Conservation (phyloP, 2,329 filamentous ascomycete species). For the Ceratocystis variospora region DNA sequence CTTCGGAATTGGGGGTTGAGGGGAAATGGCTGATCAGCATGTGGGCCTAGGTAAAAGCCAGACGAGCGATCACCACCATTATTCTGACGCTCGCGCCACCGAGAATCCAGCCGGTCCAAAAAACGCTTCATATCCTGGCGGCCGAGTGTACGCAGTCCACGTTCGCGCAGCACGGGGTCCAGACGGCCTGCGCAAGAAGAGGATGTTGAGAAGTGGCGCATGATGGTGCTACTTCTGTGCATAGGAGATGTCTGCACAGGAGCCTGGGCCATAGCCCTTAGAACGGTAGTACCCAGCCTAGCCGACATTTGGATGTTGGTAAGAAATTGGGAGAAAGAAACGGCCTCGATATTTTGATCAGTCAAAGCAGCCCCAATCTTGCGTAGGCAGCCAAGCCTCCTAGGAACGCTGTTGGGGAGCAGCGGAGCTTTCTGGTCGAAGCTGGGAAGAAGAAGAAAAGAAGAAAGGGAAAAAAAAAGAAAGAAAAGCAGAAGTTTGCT, state of each 20-base stretch:
- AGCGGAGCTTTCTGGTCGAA: slow-evolving; percentile 21
- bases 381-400: background rate
- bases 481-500: background rate
- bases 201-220: slow-evolving; percentile 3
- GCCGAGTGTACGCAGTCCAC: slow-evolving; percentile 16
- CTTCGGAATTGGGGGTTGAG: slow-evolving; percentile 57
- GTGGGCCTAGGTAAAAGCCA: slow-evolving; percentile 29
- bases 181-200: slow-evolving; percentile 12
- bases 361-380: background rate
- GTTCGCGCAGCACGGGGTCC: slow-evolving; percentile 13
- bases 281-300: background rate
- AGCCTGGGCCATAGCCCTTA: background rate
- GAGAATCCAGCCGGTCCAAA: slow-evolving; percentile 18
- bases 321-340: background rate
- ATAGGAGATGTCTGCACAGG: background rate
- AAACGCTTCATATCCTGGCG: slow-evolving; percentile 18
- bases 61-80: slow-evolving; percentile 20
- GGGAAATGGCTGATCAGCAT: slow-evolving; percentile 51
- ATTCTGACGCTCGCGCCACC: slow-evolving; percentile 20
- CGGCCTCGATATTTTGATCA: background rate
- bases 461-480: slow-evolving; percentile 7
- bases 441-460: slow-evolving; percentile 14
- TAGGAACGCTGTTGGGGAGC: slow-evolving; percentile 8
- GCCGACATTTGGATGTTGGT: background rate
- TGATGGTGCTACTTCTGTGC: background rate